Evolutionary conservation across 2,329 filamentous ascomycete genomes (phyloP).

Genomic region (Neonectria ditissima): DNA sequence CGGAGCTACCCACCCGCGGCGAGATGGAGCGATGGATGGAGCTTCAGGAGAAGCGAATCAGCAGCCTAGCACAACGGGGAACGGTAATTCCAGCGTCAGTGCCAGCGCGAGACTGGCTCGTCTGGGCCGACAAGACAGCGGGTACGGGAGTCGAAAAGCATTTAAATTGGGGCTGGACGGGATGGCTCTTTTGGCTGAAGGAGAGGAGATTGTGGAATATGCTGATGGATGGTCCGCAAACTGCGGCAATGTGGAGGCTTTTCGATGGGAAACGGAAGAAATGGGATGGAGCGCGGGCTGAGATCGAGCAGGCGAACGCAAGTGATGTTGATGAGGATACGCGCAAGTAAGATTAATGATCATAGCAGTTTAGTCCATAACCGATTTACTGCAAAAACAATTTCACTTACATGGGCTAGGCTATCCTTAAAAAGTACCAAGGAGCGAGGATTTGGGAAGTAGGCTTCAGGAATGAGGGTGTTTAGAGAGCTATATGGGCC

Average conservation of each 20-base stretch:
- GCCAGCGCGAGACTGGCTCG: slow-evolving; percentile 38
- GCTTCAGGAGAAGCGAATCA: slow-evolving; percentile 35
- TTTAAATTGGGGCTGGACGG: slow-evolving; percentile 54
- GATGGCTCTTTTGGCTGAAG: slow-evolving; percentile 55
- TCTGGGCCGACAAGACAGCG: slow-evolving; percentile 49
- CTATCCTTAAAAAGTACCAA: no score
- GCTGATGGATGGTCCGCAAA: slow-evolving; percentile 44
- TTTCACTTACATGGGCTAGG: neutral
- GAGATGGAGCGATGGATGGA: slow-evolving; percentile 50
- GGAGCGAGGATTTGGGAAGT: no score
- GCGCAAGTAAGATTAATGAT: slow-evolving; percentile 18
- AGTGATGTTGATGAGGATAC: neutral
- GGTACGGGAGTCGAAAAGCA: slow-evolving; percentile 55
- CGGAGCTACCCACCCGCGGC: slow-evolving; percentile 46
- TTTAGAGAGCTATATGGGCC: no score
- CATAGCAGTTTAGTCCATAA: neutral
- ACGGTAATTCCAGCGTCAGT: slow-evolving; percentile 40
- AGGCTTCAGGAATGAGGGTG: no score
- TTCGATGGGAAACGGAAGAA: slow-evolving; percentile 36
- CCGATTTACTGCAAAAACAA: neutral
- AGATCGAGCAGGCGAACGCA: slow-evolving; percentile 30
- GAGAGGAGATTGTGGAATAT: slow-evolving; percentile 53
- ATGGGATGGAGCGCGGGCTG: slow-evolving; percentile 36
- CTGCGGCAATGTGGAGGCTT: slow-evolving; percentile 37
- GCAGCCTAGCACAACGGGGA: slow-evolving; percentile 34